Evolutionary conservation across 352 stramenopile species (phyloP), one percentile per base, ranked within the genome.

Genomic region (Stramenopiles sp.): DNA sequence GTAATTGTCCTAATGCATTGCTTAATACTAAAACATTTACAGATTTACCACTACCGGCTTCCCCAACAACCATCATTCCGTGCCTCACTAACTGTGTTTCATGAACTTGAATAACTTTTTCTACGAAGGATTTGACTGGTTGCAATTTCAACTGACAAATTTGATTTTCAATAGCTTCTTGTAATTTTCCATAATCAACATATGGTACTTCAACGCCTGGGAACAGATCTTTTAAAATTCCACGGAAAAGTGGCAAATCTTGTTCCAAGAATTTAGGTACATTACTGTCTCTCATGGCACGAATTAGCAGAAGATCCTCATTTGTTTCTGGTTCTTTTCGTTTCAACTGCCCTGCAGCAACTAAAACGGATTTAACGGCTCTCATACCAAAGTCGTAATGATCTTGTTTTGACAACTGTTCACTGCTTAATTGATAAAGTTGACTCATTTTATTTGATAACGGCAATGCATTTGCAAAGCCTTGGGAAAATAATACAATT

Each of bases 351-450:
- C 93, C 93, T 4, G 93, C 93, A 4, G 92, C 92, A 20, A 97
- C 93, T 0, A 97, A 85, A 20, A 97, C 93, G 0, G 90, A 95
- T 85, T 96, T 96, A 1, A 95, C 88, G 27, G 92, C 92, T 33
- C 92, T 87, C 90, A 97, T 96, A 43, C 90, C 92, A 81, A 95
- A 97, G 81, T 96, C 92, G 79, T 97, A 97, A 81, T 97, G 92
- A 63, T 95, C 89, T 78, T 97, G 92, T 78, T 97, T 96, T 7
- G 90, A 96, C 31, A 97, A 82, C 77, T 97, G 92, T 76, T 97
- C 92, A 80, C 88, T 95, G 4, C 89, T 92, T 0, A 97, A 85
- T 7, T 91, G 91, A 80, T 97, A 97, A 7, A 97, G 83, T 81
- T 96, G 90, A 20, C 89, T 93, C 90, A 97, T 97, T 78, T 97